Evolutionary conservation across 2,329 filamentous ascomycete genomes (phyloP).

Genomic region (Albophoma yamanashiensis): DNA sequence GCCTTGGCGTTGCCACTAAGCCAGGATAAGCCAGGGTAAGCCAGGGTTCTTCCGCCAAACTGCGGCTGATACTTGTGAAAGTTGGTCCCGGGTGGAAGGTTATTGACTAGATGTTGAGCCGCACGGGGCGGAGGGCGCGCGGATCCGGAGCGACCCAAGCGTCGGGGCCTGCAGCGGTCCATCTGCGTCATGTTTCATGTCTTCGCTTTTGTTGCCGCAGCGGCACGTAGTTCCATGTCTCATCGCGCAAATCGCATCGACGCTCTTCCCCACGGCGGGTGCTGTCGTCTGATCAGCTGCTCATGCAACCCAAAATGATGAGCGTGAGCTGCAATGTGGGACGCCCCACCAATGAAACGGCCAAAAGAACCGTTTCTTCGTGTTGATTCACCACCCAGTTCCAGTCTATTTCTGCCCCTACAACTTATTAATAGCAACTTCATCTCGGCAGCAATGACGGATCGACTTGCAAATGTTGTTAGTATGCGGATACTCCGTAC

Average conservation of each 20-base stretch:
- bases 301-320: background rate
- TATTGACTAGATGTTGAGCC: background rate
- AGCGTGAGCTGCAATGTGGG: background rate
- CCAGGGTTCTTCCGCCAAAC: too few relatives aligned
- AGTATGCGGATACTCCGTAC: background rate
- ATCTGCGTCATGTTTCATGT: background rate
- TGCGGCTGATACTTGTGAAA: background rate
- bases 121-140: background rate
- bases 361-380: background rate
- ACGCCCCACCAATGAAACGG: background rate
- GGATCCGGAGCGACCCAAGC: background rate
- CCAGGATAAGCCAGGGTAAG: too few relatives aligned
- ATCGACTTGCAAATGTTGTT: background rate
- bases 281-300: background rate
- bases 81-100: background rate
- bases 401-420: background rate
- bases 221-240: background rate
- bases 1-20: background rate
- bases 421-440: background rate
- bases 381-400: background rate
- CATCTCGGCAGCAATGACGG: background rate
- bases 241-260: background rate
- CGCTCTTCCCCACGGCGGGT: background rate
- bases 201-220: background rate
- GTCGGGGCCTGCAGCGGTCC: background rate